Percentiles rank a stretch among this genome's conserved stretches.
These are phyloP conservation scores for Aspergillus tanneri DNA, from an alignment of 2,329 filamentous ascomycete genomes.

Conservation along the genomic window DNA sequence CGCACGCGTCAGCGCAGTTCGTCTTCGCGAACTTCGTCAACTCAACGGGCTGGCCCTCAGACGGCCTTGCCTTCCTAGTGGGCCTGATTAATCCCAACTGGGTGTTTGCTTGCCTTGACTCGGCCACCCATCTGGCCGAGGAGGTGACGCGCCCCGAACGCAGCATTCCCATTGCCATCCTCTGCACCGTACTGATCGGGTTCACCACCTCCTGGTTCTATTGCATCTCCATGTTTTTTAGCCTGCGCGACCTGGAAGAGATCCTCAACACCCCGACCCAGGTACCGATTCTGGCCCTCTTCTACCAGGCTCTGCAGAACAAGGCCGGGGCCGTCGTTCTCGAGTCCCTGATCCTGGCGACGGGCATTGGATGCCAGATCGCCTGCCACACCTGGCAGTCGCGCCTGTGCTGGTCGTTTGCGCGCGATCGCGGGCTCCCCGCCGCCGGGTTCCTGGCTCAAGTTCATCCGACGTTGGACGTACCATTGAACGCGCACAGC, in stretches of 20 bases:
- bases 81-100: conserved; percentile 54
- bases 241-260: conserved; percentile 45
- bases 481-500: conserved; percentile 48
- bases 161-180: conserved; percentile 52
- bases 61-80: conserved; percentile 53
- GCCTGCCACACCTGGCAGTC: conserved; percentile 52
- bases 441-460: conserved; percentile 42
- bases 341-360: conserved; percentile 47
- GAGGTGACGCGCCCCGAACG: conserved; percentile 50
- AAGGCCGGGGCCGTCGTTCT: conserved; percentile 48
- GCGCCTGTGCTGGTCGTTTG: conserved; percentile 54
- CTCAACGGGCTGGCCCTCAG: conserved; percentile 49
- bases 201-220: conserved; percentile 52
- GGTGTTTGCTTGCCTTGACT: conserved; percentile 53
- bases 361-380: conserved; percentile 48
- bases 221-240: conserved; percentile 52
- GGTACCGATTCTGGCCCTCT: conserved; percentile 51
- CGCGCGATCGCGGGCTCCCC: conserved; percentile 52
- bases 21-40: conserved; percentile 56
- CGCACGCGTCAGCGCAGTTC: conserved; percentile 48
- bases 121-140: conserved; percentile 53
- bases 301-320: conserved; percentile 44
- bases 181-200: conserved; percentile 51
- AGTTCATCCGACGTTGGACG: conserved; percentile 43
- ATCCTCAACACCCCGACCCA: conserved; percentile 43